phyloP scores from a whole-genome alignment of 2,329 filamentous ascomycete genomes.

The Xylaria sp. region DNA sequence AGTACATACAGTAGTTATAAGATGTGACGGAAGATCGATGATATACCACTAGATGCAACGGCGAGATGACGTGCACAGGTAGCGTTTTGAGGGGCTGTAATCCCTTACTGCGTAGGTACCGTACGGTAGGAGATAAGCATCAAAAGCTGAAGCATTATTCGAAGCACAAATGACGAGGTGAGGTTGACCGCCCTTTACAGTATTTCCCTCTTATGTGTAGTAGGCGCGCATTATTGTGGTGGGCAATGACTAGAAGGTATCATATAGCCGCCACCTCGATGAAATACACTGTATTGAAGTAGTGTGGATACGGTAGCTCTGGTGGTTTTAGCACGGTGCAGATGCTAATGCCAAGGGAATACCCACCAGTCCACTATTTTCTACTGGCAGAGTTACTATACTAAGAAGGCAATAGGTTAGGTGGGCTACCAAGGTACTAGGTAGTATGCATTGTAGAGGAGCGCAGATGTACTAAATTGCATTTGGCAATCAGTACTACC shows the following conservation, averaged over 20 bases:
- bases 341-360: neutral
- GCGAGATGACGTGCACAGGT: neutral
- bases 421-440: no score
- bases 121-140: conserved; percentile 1
- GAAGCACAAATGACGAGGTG: neutral
- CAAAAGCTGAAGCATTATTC: neutral
- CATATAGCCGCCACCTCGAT: neutral
- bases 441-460: neutral
- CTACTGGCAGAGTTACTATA: conserved; percentile 1
- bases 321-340: neutral
- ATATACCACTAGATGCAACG: neutral
- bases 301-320: neutral
- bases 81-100: neutral
- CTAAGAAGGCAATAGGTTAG: neutral
- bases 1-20: neutral
- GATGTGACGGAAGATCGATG: neutral
- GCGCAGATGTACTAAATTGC: conserved; percentile 22
- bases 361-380: conserved; percentile 5
- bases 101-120: no score
- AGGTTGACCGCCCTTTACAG: conserved; percentile 12
- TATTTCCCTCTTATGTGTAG: neutral
- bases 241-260: conserved; percentile 8
- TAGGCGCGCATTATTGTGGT: no score
- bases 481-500: conserved; percentile 31
- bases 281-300: neutral